phyloP scores from a whole-genome alignment of 1,284 basidiomycete genomes.

The Ustilago hordei region DNA sequence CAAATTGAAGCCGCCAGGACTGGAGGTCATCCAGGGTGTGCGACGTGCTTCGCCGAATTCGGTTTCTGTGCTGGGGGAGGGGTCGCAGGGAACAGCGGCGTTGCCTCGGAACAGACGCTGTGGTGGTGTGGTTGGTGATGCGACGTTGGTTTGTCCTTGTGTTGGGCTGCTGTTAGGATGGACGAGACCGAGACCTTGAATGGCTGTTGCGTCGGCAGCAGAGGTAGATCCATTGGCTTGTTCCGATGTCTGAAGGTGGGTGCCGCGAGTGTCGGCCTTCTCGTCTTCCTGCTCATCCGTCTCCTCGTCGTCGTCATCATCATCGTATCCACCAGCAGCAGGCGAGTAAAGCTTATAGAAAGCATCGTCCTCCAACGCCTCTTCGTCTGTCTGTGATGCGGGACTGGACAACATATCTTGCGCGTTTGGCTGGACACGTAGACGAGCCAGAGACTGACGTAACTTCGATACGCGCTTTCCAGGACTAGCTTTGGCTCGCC shows the following conservation, averaged over 20 bases:
- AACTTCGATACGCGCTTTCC: conserved; percentile 12
- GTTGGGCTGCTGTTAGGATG: conserved; percentile 1
- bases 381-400: conserved; percentile 33
- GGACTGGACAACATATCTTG: conserved; percentile 35
- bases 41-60: conserved; percentile 42
- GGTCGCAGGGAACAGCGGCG: conserved; percentile 40
- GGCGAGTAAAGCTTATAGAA: conserved; percentile 53
- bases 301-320: conserved; percentile 41
- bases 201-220: not conserved
- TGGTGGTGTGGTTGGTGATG: conserved; percentile 26
- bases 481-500: not conserved
- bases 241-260: not conserved
- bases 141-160: not conserved
- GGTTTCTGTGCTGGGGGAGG: conserved; percentile 41
- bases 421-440: conserved; percentile 13
- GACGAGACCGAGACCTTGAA: conserved; percentile 23
- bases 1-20: conserved; percentile 41
- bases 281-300: conserved; percentile 18
- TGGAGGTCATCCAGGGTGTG: conserved; percentile 32
- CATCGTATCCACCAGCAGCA: conserved; percentile 24
- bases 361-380: conserved; percentile 42
- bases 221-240: not conserved
- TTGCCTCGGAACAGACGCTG: conserved; percentile 28
- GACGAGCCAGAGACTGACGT: conserved; percentile 11
- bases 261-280: not conserved